phyloP scores from a whole-genome alignment of 1,139 yeast genomes.

The Trichomonascaceae sp. region DNA sequence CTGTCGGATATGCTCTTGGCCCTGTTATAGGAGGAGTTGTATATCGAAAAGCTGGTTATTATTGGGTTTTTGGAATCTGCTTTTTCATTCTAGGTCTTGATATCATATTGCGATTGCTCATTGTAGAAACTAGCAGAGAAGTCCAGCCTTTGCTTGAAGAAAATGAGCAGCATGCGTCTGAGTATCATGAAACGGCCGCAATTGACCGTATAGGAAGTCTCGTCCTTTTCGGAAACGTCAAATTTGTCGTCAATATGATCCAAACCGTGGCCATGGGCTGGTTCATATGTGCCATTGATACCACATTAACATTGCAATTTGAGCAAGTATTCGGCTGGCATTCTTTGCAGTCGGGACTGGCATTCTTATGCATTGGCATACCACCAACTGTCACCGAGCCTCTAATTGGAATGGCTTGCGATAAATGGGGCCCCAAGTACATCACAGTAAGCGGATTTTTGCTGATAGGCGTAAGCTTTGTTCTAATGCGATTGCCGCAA shows the following conservation, averaged over 20 bases:
- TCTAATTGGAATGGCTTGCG: slow-evolving; percentile 28
- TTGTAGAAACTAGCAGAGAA: slow-evolving; percentile 24
- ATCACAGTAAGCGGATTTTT: slow-evolving; percentile 27
- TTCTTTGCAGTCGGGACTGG: slow-evolving; percentile 29
- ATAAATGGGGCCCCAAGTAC: slow-evolving; percentile 29
- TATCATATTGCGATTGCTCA: slow-evolving; percentile 29
- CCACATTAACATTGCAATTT: slow-evolving; percentile 32
- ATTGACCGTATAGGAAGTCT: slow-evolving; percentile 11
- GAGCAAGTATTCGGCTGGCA: slow-evolving; percentile 28
- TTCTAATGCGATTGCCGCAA: slow-evolving; percentile 29
- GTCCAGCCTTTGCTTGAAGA: slow-evolving; percentile 9
- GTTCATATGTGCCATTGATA: slow-evolving; percentile 31
- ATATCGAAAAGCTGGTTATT: slow-evolving; percentile 32
- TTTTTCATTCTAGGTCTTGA: slow-evolving; percentile 31
- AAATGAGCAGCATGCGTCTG: background rate
- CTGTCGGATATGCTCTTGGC: slow-evolving; percentile 31
- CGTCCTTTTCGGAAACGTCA: slow-evolving; percentile 17
- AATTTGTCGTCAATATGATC: slow-evolving; percentile 25
- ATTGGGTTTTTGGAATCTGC: slow-evolving; percentile 31
- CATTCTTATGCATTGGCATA: slow-evolving; percentile 31
- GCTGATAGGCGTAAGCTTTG: slow-evolving; percentile 23
- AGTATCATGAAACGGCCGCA: background rate
- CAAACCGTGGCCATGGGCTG: slow-evolving; percentile 29
- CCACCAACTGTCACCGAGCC: slow-evolving; percentile 34
- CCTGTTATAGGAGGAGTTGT: slow-evolving; percentile 36